Base-by-base conservation (phyloP, 208 protist species). In the Acanthamoeba triangularis region DNA sequence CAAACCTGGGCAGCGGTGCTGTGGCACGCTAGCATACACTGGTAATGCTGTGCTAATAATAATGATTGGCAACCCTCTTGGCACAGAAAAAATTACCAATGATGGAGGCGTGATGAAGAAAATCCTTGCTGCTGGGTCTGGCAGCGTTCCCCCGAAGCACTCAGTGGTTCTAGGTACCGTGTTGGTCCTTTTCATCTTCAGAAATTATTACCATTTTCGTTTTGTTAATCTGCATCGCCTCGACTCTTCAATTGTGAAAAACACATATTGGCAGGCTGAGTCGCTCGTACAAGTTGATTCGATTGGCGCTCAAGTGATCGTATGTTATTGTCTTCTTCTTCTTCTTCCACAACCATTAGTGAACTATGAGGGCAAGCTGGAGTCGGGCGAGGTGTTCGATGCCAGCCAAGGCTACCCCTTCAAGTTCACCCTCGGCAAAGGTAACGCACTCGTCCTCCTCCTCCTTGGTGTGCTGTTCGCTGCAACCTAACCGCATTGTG, bases 321-420 rank as follows among this genome's bases (percentile, higher is more conserved):
- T 76, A 35, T n/a, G 0, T 49, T 44, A 6, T n/a, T 33, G 61
- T 33, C 61, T 69, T 69, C 61, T 69, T 69, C 25, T 63, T 4
- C 6, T 63, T n/a, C n/a, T 7, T 63, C 59, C 23, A n/a, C 28
- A 30, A 37, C 33, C 20, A 28, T 80, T 44, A 92, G 97, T 98
- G 18, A 97, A 98, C 92, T 98, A 98, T 35, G 93, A 85, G 47
- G 97, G 97, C 67, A 98, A 96, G 49, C 97, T 98, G 44, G 18
- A 41, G 30, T 96, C 98, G 59, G 97, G 97, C 5, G 82, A 41
- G n/a, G 93, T 98, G 84, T 98, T 98, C 56, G 97, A 98, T 94
- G 97, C 97, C 13, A 96, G 84, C 35, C 69, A 92, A 7, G 96
- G 96, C 72, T 87, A 87, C n/a, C 78, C 78, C 44, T 87, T 87